phyloP scores from a whole-genome alignment of 768 basidiomycete species.

The Lepiota venenata region DNA sequence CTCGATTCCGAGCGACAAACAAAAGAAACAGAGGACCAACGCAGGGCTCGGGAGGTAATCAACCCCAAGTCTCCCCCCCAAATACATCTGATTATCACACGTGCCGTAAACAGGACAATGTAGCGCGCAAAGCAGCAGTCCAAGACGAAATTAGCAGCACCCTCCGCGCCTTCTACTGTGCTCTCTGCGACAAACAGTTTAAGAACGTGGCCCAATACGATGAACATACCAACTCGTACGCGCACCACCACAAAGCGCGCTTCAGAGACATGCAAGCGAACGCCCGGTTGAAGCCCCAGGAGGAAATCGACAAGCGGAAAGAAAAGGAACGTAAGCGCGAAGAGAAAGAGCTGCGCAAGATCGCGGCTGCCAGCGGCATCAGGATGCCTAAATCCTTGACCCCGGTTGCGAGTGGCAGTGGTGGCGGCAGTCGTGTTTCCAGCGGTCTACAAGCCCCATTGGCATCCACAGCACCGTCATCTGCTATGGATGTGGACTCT shows the following conservation, averaged over 20 bases:
- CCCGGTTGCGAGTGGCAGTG: too few species aligned
- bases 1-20: conserved; percentile 80
- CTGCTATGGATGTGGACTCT: conserved; percentile 18
- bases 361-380: conserved; percentile 80
- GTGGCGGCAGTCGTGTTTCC: too few species aligned
- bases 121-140: conserved; percentile 62
- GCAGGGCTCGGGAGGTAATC: conserved; percentile 63
- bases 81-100: conserved; percentile 5
- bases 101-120: conserved; percentile 43
- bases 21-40: conserved; percentile 78
- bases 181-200: conserved; percentile 85
- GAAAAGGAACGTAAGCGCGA: conserved; percentile 86
- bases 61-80: conserved; percentile 10
- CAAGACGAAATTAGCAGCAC: conserved; percentile 65
- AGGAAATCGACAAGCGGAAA: conserved; percentile 70
- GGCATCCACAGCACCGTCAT: conserved; percentile 17
- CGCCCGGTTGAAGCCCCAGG: conserved; percentile 59
- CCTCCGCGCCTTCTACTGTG: conserved; percentile 75
- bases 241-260: conserved; percentile 83
- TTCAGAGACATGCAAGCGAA: conserved; percentile 80
- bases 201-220: conserved; percentile 84
- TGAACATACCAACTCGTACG: conserved; percentile 87
- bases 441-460: conserved; percentile 13
- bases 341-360: conserved; percentile 80
- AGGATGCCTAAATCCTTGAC: conserved; percentile 49